phyloP scores from a whole-genome alignment of 495 filamentous ascomycete genomes.

The Corynascus novoguineensis region DNA sequence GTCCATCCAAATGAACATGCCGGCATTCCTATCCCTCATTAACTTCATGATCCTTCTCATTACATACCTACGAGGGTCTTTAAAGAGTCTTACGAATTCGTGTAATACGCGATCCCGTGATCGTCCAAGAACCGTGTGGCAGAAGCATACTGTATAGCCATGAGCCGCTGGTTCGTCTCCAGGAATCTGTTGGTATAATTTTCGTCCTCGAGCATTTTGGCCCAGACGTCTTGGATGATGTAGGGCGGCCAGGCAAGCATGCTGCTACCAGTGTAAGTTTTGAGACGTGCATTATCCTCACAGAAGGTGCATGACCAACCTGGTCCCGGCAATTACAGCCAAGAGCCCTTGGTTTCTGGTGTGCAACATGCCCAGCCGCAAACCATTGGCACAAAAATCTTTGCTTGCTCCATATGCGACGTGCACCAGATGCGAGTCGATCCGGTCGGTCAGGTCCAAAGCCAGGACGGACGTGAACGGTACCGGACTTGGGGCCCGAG shows the following conservation, averaged over 20 bases:
- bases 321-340: slow-evolving; percentile 4
- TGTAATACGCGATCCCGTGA: slow-evolving; percentile 30
- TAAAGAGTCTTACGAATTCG: slow-evolving; percentile 6
- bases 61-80: background rate
- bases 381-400: slow-evolving; percentile 40
- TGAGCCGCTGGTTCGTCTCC: slow-evolving; percentile 30
- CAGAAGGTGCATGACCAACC: slow-evolving; percentile 22
- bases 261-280: slow-evolving; percentile 16
- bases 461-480: slow-evolving; percentile 36
- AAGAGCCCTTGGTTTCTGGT: slow-evolving; percentile 17
- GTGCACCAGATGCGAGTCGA: slow-evolving; percentile 37
- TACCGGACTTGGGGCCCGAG: slow-evolving; percentile 2
- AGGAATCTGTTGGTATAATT: slow-evolving; percentile 41
- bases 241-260: slow-evolving; percentile 20
- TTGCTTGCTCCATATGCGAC: slow-evolving; percentile 41
- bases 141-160: slow-evolving; percentile 34
- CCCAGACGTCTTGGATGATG: slow-evolving; percentile 20
- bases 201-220: slow-evolving; percentile 40
- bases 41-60: background rate
- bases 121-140: slow-evolving; percentile 30
- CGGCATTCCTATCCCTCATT: slow-evolving; percentile 3
- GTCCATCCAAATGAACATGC: slow-evolving; percentile 18
- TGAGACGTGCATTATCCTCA: background rate
- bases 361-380: slow-evolving; percentile 36
- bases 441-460: slow-evolving; percentile 27